These are phyloP conservation scores for Paramecium primaurelia DNA, from an alignment of 73 alveolate genomes.

Conservation along the genomic window DNA sequence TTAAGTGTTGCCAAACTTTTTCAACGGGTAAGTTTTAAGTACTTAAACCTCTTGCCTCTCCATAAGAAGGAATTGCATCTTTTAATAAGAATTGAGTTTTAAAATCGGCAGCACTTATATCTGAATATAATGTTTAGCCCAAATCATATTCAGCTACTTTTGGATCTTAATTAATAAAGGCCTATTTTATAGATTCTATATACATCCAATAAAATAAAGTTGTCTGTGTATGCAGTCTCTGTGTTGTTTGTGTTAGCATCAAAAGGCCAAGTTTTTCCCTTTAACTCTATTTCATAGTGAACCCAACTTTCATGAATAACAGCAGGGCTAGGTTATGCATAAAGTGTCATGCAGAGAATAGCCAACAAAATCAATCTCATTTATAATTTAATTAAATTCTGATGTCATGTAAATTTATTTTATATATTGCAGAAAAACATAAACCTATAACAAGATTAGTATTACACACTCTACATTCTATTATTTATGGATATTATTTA, in stretches of 20 bases:
- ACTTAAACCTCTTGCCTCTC: neutral
- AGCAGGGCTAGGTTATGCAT: neutral
- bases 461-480: neutral
- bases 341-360: neutral
- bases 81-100: neutral
- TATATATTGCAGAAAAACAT: neutral
- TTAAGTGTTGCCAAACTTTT: neutral
- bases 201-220: neutral
- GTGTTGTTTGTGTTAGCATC: neutral
- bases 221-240: neutral
- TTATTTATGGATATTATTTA: neutral
- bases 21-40: neutral
- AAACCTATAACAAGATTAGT: neutral
- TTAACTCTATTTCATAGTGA: neutral
- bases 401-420: neutral
- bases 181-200: neutral
- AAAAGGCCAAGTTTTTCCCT: neutral
- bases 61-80: neutral
- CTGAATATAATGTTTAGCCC: neutral
- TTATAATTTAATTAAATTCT: neutral
- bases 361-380: neutral
- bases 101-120: neutral
- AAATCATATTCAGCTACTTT: neutral
- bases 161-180: neutral
- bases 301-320: slow-evolving; percentile 16